Conservation (phyloP, 345 rosid genomes). For the Isatis tinctoria region DNA sequence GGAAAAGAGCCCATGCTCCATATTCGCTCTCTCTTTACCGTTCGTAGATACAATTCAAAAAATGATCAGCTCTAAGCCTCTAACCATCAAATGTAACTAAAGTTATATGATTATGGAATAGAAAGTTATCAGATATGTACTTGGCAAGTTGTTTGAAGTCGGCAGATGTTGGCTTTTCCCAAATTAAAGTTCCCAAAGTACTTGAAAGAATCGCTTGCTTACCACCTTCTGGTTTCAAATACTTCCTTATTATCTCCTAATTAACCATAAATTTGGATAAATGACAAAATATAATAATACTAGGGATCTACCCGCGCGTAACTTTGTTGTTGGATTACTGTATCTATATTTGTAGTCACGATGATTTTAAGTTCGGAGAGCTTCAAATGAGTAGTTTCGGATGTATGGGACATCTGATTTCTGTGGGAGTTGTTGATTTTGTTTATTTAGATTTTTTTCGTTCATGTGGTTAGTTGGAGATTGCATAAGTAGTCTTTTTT, state of each 20-base stretch:
- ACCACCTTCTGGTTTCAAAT: slow-evolving; percentile 50
- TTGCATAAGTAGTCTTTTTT: too few species aligned
- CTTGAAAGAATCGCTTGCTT: slow-evolving; percentile 74
- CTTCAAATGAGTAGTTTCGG: too few species aligned
- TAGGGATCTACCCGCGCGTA: too few species aligned
- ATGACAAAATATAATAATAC: background rate
- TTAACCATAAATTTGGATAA: slow-evolving; percentile 6
- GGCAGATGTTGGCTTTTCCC: slow-evolving; percentile 68
- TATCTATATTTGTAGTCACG: too few species aligned
- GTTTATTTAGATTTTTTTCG: too few species aligned
- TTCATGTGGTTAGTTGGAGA: too few species aligned
- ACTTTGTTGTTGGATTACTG: too few species aligned
- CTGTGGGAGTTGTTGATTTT: too few species aligned
- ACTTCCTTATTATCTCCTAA: slow-evolving; percentile 71
- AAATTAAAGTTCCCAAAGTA: slow-evolving; percentile 69
- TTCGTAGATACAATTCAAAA: background rate
- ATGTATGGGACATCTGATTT: too few species aligned
- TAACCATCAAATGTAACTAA: background rate
- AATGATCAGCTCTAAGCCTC: background rate
- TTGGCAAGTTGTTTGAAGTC: slow-evolving; percentile 78
- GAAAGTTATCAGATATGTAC: slow-evolving; percentile 28
- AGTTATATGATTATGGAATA: background rate
- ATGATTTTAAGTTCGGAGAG: too few species aligned
- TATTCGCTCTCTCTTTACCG: slow-evolving; percentile 74
- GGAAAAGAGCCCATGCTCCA: slow-evolving; percentile 90